Conservation (phyloP, 768 basidiomycete species). For the Termitomyces sp. region DNA sequence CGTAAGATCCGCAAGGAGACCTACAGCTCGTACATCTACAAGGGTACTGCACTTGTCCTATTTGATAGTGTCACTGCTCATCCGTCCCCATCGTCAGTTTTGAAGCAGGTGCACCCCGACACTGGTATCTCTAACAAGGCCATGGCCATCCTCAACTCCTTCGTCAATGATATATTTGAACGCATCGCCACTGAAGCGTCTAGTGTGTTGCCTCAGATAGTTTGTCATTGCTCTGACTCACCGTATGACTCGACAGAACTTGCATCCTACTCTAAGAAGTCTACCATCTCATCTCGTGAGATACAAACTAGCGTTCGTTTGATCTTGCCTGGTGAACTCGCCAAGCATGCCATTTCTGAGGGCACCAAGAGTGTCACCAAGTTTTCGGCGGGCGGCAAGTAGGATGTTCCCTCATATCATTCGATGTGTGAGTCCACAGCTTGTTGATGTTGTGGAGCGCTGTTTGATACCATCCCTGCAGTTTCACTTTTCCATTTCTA, state of each 20-base stretch:
- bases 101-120: slow-evolving; percentile 91
- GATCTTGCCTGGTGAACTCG: slow-evolving; percentile 81
- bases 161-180: slow-evolving; percentile 83
- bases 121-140: slow-evolving; percentile 92
- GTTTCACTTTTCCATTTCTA: neutral
- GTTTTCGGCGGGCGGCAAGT: slow-evolving; percentile 52
- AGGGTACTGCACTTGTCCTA: slow-evolving; percentile 38
- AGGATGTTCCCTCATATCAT: slow-evolving; percentile 3
- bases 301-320: slow-evolving; percentile 83
- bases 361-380: slow-evolving; percentile 35
- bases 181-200: slow-evolving; percentile 73
- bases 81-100: slow-evolving; percentile 36
- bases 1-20: slow-evolving; percentile 79
- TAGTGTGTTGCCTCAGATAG: slow-evolving; percentile 34
- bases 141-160: slow-evolving; percentile 80
- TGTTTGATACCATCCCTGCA: neutral
- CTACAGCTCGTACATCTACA: slow-evolving; percentile 84
- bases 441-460: neutral
- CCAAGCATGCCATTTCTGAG: slow-evolving; percentile 87
- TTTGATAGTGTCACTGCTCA: neutral
- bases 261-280: slow-evolving; percentile 85
- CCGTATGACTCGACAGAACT: slow-evolving; percentile 40
- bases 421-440: neutral
- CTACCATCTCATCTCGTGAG: slow-evolving; percentile 85
- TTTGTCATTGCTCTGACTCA: neutral